Evolutionary conservation across 805 yeast species (phyloP), one percentile per base, ranked within the genome.

Genomic region (Ogataea trehalophila): DNA sequence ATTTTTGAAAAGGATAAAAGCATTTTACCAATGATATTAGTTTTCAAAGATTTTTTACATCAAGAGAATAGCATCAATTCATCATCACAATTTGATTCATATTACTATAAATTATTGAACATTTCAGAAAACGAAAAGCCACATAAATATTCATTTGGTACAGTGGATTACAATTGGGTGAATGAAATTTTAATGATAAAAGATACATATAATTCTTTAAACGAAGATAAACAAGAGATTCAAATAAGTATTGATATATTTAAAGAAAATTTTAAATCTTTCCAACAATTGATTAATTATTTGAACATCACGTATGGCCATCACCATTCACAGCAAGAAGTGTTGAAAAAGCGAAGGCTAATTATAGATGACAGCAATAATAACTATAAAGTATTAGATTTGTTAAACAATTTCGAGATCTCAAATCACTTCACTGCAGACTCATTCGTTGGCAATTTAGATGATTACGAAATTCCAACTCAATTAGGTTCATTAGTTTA

Each of bases 1-100:
- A 26, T 53, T 8, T 50, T 54, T 44, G 54, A 50, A 15, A 60
- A 54, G 41, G 61, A 60, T 34, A 45, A 40, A 7, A 41, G 47
- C 6, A 36, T 57, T 15, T 33, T 57, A 6, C 47, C 57, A 1
- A 41, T 58, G 29, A 56, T 54, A 15, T 37, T 51, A 5, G 45
- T 57, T 1, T 40, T 58, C 13, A 51, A 50, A 26, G 40, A 49
- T 37, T 40, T 52, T 26, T 37, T 57, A 18, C 49, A 51, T 15
- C 34, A 23, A 11, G 49, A 47, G 13, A 41, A 44, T 17, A 53
- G 45, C 15, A 20, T 11, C 31, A 26, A 26, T 26, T 26, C 31
- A 26, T 26, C 37, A 9, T 48, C 50, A 4, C 13, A 39, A 7
- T 61, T 57, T 44, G 63, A 60, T 41, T 43, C 58, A 5, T 55